These are phyloP conservation scores for Cyberlindnera veronae DNA, from an alignment of 805 yeast genomes.

Conservation along the genomic window DNA sequence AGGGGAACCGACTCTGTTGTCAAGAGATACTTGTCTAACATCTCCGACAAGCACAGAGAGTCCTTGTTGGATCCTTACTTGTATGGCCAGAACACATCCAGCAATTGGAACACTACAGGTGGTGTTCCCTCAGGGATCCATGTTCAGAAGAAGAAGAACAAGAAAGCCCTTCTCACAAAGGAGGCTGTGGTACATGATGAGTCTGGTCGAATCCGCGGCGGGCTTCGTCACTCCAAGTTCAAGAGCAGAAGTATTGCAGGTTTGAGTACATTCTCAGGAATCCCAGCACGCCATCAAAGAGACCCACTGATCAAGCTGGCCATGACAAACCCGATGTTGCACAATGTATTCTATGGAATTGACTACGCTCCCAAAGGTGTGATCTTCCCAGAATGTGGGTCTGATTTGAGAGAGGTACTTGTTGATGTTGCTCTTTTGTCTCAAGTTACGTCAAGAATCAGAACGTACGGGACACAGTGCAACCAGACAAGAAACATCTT, in stretches of 20 bases:
- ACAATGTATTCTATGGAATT: constrained; percentile 49
- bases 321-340: constrained; percentile 34
- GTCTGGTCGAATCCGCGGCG: constrained; percentile 6
- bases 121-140: neutral
- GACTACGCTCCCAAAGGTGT: constrained; percentile 57
- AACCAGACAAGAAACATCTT: constrained; percentile 50
- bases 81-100: neutral
- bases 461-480: constrained; percentile 62
- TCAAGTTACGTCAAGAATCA: constrained; percentile 52
- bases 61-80: constrained; percentile 18
- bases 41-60: constrained; percentile 25
- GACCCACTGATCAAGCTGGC: constrained; percentile 35
- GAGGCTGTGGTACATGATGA: neutral
- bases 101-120: neutral
- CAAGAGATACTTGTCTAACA: constrained; percentile 28
- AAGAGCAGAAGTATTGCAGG: constrained; percentile 19
- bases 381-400: constrained; percentile 52
- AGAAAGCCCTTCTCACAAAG: neutral
- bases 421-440: constrained; percentile 57
- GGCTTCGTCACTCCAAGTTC: constrained; percentile 9
- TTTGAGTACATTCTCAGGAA: constrained; percentile 28
- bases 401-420: constrained; percentile 43
- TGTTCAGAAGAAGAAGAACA: neutral
- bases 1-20: constrained; percentile 32
- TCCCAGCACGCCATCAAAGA: constrained; percentile 31